Base-by-base conservation (phyloP, 345 rosid genomes). In the Angophora floribunda region DNA sequence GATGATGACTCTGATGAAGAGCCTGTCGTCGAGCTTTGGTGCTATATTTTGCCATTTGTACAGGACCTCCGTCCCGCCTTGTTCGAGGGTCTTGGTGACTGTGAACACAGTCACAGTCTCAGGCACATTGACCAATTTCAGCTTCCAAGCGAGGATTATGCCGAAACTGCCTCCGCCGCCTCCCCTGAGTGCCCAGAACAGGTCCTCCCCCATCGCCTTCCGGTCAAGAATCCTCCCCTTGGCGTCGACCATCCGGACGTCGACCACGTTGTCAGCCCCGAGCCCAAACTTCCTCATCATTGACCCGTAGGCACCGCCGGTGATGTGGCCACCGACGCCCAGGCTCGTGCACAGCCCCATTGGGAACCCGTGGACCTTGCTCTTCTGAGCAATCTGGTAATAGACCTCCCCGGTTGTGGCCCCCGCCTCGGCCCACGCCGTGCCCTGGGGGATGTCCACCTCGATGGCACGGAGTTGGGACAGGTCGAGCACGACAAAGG, bases 281-380 rank as follows among this genome's bases (percentile, higher is more conserved):
- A 95, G 97, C 41, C 99, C 98, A 57, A 91, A 95, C 85, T 94
- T 96, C 87, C 96, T 91, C 98, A 95, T 93, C 97, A 96, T 91
- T 63, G 94, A 24, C 41, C 97, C 97, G 61, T 94, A 94, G 9
- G 96, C 98, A 9, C 97, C 95, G 1, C 97, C 97, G 4, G 95
- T 95, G 82, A 95, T 91, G 70, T 93, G 96, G 9, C 97, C 97
- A 0, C 96, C 97, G 17, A 93, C 59, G 47, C 98, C 98, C 63
- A 95, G 82, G 75, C 95, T 95, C 13, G 93, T 88, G 88, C 96
- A 96, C 16, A 95, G 91, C 5, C 98, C 99, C 6, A 92, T 93
- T 6, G 98, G 96, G 87, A 94, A 95, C 3, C 96, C 99, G 79
- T 90, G 98, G 4, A 86, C 91, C 41, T 82, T 93, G 86, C 96